phyloP scores from a whole-genome alignment of 2,329 filamentous ascomycete species.

The Ceratocystis harringtonii region DNA sequence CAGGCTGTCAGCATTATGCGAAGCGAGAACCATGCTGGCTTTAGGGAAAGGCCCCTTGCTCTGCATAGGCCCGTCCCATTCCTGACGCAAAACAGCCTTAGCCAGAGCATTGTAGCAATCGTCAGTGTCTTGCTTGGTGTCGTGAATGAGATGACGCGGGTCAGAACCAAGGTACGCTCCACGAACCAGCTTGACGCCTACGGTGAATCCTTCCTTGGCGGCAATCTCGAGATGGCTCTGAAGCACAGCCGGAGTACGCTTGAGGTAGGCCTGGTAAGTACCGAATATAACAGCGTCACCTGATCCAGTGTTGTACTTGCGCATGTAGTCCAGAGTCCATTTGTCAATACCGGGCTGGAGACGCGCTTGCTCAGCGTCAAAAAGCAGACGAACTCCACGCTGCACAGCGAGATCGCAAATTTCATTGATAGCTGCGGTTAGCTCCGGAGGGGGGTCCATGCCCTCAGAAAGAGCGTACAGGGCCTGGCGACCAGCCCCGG shows the following conservation, averaged over 20 bases:
- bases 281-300: slow-evolving; percentile 59
- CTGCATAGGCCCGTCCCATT: slow-evolving; percentile 38
- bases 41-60: slow-evolving; percentile 36
- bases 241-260: slow-evolving; percentile 42
- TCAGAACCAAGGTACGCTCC: slow-evolving; percentile 61
- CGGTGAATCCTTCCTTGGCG: slow-evolving; percentile 42
- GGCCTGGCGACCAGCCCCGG: slow-evolving; percentile 62
- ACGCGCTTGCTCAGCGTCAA: slow-evolving; percentile 72
- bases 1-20: slow-evolving; percentile 67
- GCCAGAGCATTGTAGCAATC: slow-evolving; percentile 57
- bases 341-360: slow-evolving; percentile 67
- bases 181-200: slow-evolving; percentile 62
- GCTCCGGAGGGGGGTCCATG: slow-evolving; percentile 44
- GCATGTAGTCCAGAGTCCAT: slow-evolving; percentile 65
- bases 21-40: slow-evolving; percentile 57
- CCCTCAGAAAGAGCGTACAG: slow-evolving; percentile 50
- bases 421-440: slow-evolving; percentile 54
- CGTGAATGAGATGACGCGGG: slow-evolving; percentile 53
- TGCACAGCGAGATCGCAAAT: slow-evolving; percentile 59
- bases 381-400: slow-evolving; percentile 58
- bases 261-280: slow-evolving; percentile 67
- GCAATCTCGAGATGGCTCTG: slow-evolving; percentile 45
- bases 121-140: slow-evolving; percentile 58
- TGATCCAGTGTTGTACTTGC: slow-evolving; percentile 51
- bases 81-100: slow-evolving; percentile 47